phyloP scores from a whole-genome alignment of 345 rosid genomes.

The Brassica carinata region DNA sequence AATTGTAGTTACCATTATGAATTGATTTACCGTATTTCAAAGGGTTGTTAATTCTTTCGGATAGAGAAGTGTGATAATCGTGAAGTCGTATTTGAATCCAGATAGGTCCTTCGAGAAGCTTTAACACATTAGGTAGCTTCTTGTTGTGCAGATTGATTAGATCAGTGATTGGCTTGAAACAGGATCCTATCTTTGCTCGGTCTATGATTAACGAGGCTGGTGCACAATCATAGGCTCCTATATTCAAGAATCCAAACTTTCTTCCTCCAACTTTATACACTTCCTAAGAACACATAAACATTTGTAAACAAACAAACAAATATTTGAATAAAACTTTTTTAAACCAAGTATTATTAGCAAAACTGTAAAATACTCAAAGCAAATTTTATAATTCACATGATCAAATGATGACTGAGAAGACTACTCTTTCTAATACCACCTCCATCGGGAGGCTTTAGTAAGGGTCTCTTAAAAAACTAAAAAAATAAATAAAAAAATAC shows the following conservation, averaged over 20 bases:
- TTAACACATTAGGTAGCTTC: slow-evolving; percentile 24
- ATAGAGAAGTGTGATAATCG: slow-evolving; percentile 31
- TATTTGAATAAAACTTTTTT: no score
- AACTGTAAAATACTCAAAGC: not conserved
- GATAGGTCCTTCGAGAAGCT: slow-evolving; percentile 29
- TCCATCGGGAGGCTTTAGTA: no score
- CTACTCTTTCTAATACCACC: not conserved
- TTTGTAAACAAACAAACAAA: not conserved
- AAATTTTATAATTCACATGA: not conserved
- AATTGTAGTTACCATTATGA: not conserved
- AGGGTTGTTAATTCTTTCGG: slow-evolving; percentile 41
- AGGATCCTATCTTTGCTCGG: slow-evolving; percentile 14
- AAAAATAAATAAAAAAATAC: no score
- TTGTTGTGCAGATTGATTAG: slow-evolving; percentile 37
- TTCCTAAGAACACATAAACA: slow-evolving; percentile 34
- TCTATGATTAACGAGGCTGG: slow-evolving; percentile 26
- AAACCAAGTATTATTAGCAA: not conserved
- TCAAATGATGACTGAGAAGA: not conserved
- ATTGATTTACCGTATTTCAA: slow-evolving; percentile 40
- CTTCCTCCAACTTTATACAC: slow-evolving; percentile 50
- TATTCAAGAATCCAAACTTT: slow-evolving; percentile 45
- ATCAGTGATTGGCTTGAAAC: slow-evolving; percentile 27
- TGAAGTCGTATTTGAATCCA: slow-evolving; percentile 44
- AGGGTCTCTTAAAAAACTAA: no score
- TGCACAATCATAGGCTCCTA: slow-evolving; percentile 34